Percentiles rank a stretch among this genome's conserved stretches.
phyloP scores from a whole-genome alignment of 352 stramenopile species.

The Aphanomyces cochlioides region DNA sequence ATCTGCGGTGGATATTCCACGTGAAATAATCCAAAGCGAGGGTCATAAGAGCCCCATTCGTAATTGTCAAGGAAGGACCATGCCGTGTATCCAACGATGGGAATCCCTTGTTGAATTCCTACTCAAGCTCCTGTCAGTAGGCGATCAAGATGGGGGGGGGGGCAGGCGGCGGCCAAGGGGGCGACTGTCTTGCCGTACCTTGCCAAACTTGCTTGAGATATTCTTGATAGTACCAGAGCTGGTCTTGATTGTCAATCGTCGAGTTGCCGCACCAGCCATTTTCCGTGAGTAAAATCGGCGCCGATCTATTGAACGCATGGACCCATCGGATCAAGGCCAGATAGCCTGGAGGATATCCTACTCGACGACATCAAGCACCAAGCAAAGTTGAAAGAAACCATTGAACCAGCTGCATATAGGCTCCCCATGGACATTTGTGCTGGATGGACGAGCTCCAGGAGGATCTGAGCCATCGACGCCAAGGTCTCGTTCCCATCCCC shows the following conservation, averaged over 20 bases:
- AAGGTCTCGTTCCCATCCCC: conserved; percentile 47
- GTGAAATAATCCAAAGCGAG: conserved; percentile 63
- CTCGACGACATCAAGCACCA: conserved; percentile 13
- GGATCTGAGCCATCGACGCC: conserved; percentile 55
- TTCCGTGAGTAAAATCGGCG: conserved; percentile 49
- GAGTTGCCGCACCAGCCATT: conserved; percentile 69
- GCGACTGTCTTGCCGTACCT: neutral
- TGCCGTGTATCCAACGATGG: conserved; percentile 88
- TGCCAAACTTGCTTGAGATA: conserved; percentile 52
- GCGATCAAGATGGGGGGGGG: neutral
- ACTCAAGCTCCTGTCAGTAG: neutral
- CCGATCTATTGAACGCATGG: conserved; percentile 40
- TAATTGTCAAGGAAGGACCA: conserved; percentile 95
- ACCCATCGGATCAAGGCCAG: conserved; percentile 58
- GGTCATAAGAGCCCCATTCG: conserved; percentile 84
- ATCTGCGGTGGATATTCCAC: conserved; percentile 49
- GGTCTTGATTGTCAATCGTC: conserved; percentile 51
- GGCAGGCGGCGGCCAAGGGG: too few species aligned
- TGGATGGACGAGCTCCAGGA: conserved; percentile 47
- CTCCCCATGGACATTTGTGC: conserved; percentile 43
- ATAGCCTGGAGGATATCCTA: conserved; percentile 53
- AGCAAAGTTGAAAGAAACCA: conserved; percentile 42
- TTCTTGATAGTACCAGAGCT: conserved; percentile 60
- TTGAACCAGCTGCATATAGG: conserved; percentile 47
- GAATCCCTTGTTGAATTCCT: conserved; percentile 43